Percentiles rank a stretch among this genome's conserved stretches.
phyloP scores from a whole-genome alignment of 106 monocot species.

The Apostasia shenzhenica region DNA sequence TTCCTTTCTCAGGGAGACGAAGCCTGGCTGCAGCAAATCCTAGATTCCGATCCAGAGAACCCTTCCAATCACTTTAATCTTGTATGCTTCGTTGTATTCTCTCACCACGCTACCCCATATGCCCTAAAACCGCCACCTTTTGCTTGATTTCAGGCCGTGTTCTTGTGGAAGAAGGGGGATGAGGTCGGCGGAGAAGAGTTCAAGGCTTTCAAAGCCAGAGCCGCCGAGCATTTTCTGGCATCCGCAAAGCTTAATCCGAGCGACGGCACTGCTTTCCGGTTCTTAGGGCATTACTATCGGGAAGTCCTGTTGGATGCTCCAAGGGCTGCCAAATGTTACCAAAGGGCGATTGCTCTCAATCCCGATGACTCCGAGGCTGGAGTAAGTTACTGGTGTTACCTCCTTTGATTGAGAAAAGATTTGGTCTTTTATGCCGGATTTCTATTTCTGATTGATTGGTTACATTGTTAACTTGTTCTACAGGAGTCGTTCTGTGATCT shows the following conservation, averaged over 20 bases:
- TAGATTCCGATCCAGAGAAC: constrained; percentile 64
- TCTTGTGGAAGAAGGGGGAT: constrained; percentile 58
- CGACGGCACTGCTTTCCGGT: constrained; percentile 55
- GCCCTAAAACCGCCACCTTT: not conserved
- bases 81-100: constrained; percentile 19
- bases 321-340: constrained; percentile 87
- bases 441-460: not conserved
- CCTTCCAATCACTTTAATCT: constrained; percentile 63
- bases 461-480: constrained; percentile 5
- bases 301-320: constrained; percentile 32
- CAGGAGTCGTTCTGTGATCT: constrained; percentile 86
- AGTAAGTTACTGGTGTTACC: constrained; percentile 30
- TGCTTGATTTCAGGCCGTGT: constrained; percentile 37
- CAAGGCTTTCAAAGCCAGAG: constrained; percentile 31
- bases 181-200: constrained; percentile 29
- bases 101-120: not conserved
- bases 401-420: not conserved
- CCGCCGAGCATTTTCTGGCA: constrained; percentile 60
- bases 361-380: constrained; percentile 82
- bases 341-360: constrained; percentile 66
- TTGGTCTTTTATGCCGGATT: not conserved
- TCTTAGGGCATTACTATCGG: constrained; percentile 68
- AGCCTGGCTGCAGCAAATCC: constrained; percentile 38
- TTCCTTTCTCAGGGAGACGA: constrained; percentile 14
- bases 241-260: constrained; percentile 83